Evolutionary conservation across 202 grass and related monocot genomes (phyloP).

Genomic region (Cymbopogon flexuosus): DNA sequence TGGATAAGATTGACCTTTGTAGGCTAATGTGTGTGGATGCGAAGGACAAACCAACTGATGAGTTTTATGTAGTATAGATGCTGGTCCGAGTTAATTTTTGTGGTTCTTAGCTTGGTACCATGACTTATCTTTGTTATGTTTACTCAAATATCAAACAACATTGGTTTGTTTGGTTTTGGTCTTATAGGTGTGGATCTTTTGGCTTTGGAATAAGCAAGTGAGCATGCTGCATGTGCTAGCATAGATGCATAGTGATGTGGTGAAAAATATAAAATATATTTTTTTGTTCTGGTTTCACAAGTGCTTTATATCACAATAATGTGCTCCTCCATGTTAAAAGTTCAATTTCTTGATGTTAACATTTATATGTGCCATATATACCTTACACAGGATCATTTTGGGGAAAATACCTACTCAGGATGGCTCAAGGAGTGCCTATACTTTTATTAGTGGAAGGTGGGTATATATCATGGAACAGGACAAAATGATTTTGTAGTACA

Average conservation of each 20-base stretch:
- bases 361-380: constrained; percentile 53
- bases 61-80: not conserved
- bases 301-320: not conserved
- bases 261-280: constrained; percentile 27
- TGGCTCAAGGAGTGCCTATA: constrained; percentile 89
- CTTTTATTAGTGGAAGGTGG: constrained; percentile 87
- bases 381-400: constrained; percentile 84
- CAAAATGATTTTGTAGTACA: constrained; percentile 34
- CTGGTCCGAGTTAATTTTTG: not conserved
- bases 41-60: not conserved
- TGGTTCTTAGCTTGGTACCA: not conserved
- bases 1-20: not conserved
- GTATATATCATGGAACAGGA: constrained; percentile 47
- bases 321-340: constrained; percentile 1
- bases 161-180: constrained; percentile 6
- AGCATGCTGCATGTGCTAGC: not conserved
- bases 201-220: not conserved
- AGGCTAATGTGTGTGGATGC: not conserved
- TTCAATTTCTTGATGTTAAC: constrained; percentile 38
- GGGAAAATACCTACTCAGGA: constrained; percentile 90
- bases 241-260: not conserved
- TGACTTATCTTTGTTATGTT: not conserved
- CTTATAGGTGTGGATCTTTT: not conserved
- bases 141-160: not conserved
- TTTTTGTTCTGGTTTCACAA: constrained; percentile 17